Base-by-base conservation (phyloP, 1,284 basidiomycete species). In the Singerocomus inundabilis region DNA sequence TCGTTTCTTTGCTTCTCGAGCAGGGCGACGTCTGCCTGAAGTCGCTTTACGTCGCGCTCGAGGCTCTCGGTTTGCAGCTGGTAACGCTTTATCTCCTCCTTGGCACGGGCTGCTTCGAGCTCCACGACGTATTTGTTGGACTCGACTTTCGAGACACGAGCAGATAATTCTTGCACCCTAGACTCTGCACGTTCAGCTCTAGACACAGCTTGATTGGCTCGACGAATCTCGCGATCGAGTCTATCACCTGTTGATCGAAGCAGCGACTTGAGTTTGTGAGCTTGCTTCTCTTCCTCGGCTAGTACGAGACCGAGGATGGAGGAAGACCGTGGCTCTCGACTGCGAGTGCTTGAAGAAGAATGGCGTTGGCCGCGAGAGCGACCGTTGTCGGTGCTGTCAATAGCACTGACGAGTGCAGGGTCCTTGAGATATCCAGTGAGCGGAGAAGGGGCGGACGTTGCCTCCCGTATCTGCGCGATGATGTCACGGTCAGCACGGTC, bases 211-310 rank as follows among this genome's bases (percentile, higher is more conserved):
- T 76, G 71, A 46, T 79, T 77, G 25, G 77, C 79, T 39, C 78
- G 71, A 36, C 75, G 74, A 48, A 73, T 77, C 67, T 85, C 82
- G 49, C 73, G 69, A 58, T 84, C 80, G 28, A 86, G 70, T 36
- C 76, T 73, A 44, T 82, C 80, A 31, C 73, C 75, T 5, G 81
- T 76, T 42, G 68, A 70, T 47, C 75, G 73, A 25, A 86, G 71
- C 30, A 82, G 61, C 31, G 73, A 71, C 61, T 82, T 84, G 53
- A 85, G 72, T 51, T 77, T 76, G 52, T 75, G 72, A 28, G 74
- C 73, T 57, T 84, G 79, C 45, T 77, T 76, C 62, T 85, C 81
- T 62, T 84, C 81, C 53, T 85, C 82, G n/a, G 77, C 76, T 28
- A 85, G 73, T 34, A 79, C 72, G 30, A 78, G 40, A 1, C 63